These are phyloP conservation scores for Nissolia schottii DNA, from an alignment of 306 rosid species.

Conservation along the genomic window DNA sequence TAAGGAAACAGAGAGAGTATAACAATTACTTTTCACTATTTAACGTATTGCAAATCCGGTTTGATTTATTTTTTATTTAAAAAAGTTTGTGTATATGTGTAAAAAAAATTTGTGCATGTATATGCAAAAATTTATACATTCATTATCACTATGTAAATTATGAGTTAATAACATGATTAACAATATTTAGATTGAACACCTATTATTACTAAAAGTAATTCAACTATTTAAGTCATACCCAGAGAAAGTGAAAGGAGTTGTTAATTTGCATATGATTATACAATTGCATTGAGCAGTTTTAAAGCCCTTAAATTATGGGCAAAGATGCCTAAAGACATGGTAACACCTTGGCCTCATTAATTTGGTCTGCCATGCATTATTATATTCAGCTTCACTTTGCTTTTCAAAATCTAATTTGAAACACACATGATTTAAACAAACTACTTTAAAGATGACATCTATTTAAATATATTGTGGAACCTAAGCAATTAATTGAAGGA, in stretches of 20 bases:
- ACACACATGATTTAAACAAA: neutral
- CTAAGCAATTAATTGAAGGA: constrained; percentile 5
- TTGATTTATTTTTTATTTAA: too few relatives aligned
- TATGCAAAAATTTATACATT: too few relatives aligned
- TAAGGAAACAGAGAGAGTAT: neutral
- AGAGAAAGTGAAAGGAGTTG: neutral
- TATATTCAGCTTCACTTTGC: constrained; percentile 6
- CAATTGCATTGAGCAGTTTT: neutral
- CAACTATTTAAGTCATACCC: neutral
- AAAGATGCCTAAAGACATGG: constrained; percentile 12
- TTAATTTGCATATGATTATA: neutral
- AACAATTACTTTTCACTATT: too few relatives aligned
- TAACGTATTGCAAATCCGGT: too few relatives aligned
- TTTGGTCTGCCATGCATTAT: constrained; percentile 9
- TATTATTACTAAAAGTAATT: neutral
- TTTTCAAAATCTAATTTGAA: neutral
- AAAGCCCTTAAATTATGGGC: constrained; percentile 16
- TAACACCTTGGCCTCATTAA: constrained; percentile 3
- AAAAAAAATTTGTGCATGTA: too few relatives aligned
- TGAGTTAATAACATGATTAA: too few relatives aligned
- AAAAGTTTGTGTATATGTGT: too few relatives aligned
- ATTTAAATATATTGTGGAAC: constrained; percentile 13
- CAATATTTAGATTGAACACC: too few relatives aligned
- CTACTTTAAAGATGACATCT: neutral
- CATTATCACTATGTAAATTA: too few relatives aligned